Percentiles rank a stretch among this genome's conserved stretches.
Conservation (phyloP, 2,329 filamentous ascomycete genomes). For the Thermochaetoides dissita region DNA sequence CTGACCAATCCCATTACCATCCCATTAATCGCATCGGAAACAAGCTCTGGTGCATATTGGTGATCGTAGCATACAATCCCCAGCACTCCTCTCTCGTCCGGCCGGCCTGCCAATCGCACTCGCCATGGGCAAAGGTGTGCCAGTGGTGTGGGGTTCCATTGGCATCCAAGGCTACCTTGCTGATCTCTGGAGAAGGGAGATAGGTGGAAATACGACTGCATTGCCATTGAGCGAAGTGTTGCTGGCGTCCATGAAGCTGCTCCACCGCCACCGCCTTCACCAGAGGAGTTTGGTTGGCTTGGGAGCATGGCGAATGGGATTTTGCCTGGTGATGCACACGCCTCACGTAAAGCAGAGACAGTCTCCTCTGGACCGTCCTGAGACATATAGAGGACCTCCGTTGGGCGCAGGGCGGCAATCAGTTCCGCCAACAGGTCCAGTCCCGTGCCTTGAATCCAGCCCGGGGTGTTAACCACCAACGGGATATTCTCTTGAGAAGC, state of each 20-base stretch:
- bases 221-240: conserved; percentile 53
- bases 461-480: conserved; percentile 59
- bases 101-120: conserved; percentile 40
- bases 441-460: conserved; percentile 59
- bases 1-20: conserved; percentile 54
- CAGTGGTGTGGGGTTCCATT: conserved; percentile 42
- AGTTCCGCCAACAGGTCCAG: conserved; percentile 49
- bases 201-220: conserved; percentile 65
- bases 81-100: conserved; percentile 34
- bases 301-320: conserved; percentile 38
- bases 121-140: conserved; percentile 44
- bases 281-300: conserved; percentile 34
- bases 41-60: conserved; percentile 40
- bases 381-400: conserved; percentile 56
- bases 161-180: neutral
- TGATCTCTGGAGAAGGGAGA: conserved; percentile 10
- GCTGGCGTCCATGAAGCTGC: too few relatives aligned
- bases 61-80: conserved; percentile 57
- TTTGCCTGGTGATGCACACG: conserved; percentile 20
- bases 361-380: conserved; percentile 45
- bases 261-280: too few relatives aligned
- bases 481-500: conserved; percentile 30
- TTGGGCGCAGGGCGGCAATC: conserved; percentile 37
- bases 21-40: conserved; percentile 55
- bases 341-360: conserved; percentile 36